Conservation (phyloP, 768 basidiomycete species). For the Mycena metata region DNA sequence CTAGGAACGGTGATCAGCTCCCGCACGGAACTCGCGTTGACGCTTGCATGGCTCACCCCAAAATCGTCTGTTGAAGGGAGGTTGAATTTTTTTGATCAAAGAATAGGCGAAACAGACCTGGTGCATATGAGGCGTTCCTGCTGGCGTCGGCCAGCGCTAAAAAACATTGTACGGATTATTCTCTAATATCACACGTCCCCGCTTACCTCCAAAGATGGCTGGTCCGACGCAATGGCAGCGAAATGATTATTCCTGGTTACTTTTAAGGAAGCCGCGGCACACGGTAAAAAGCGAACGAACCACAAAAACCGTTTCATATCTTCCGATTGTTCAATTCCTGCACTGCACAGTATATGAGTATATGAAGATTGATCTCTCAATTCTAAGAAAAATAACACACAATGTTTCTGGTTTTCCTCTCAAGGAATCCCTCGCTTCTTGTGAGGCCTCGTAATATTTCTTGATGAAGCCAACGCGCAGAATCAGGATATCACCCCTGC, state of each 20-base stretch:
- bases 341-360: constrained; percentile 7
- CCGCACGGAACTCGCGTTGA: background rate
- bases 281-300: constrained; percentile 48
- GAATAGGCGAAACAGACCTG: constrained; percentile 57
- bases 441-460: constrained; percentile 61
- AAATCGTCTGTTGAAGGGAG: constrained; percentile 60
- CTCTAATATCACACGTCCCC: constrained; percentile 5
- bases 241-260: constrained; percentile 77
- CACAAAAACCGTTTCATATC: constrained; percentile 82
- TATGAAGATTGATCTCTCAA: background rate
- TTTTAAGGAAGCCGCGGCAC: background rate
- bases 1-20: constrained; percentile 36
- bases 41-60: constrained; percentile 59
- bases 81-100: background rate
- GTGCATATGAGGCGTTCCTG: constrained; percentile 64
- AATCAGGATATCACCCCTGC: constrained; percentile 72
- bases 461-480: constrained; percentile 74
- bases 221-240: constrained; percentile 77
- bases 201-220: constrained; percentile 73
- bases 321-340: constrained; percentile 77
- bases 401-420: constrained; percentile 62
- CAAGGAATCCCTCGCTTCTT: constrained; percentile 61
- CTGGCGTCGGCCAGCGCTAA: constrained; percentile 68
- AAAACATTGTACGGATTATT: constrained; percentile 2
- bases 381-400: constrained; percentile 50